Evolutionary conservation across 352 stramenopile species (phyloP), one percentile per base, ranked within the genome.

Genomic region (Pythium oligandrum): DNA sequence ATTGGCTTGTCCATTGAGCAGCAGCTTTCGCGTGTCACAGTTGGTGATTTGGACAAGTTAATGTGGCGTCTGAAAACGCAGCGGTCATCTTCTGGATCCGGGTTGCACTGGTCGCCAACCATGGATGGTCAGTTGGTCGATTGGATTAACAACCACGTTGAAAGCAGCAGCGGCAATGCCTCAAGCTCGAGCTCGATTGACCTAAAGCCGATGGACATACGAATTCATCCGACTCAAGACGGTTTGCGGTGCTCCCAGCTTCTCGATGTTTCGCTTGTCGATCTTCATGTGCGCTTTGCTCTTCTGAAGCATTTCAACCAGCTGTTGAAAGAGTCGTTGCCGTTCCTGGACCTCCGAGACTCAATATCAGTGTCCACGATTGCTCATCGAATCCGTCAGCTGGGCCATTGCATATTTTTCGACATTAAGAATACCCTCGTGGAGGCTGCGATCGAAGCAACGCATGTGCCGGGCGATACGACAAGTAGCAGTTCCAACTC

Each of bases 371-470:
- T 70, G 7, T 96, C 83, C 83, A 91, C 81, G 0, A 65, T 94
- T 6, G 83, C 83, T 6, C 67, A 92, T 44, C 72, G 70, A 1
- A 48, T 96, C 38, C 83, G 83, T 1, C 68, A 74, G 10, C 52
- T 93, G 30, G 88, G 83, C 38, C 81, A 93, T 64, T 94, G 86
- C 40, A 68, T 93, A n/a, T 96, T 93, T 56, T 88, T 94, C 26
- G 86, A 96, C 38, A 57, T 92, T 34, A 96, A 94, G 66, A 84
- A 83, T 30, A 56, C 73, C 17, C 61, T 93, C 4, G 75, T 96
- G 30, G 86, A 94, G 48, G 77, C 83, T 17, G 82, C 80, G 9
- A 88, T 94, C 40, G 84, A 94, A 33, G 73, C 78, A 0, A 96
- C 83, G 1, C 78, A 68, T 37, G 60, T 89, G 2, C 53, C 70